Evolutionary conservation across 2,329 filamentous ascomycete species (phyloP).

Genomic region (Cercospora brassicicola): DNA sequence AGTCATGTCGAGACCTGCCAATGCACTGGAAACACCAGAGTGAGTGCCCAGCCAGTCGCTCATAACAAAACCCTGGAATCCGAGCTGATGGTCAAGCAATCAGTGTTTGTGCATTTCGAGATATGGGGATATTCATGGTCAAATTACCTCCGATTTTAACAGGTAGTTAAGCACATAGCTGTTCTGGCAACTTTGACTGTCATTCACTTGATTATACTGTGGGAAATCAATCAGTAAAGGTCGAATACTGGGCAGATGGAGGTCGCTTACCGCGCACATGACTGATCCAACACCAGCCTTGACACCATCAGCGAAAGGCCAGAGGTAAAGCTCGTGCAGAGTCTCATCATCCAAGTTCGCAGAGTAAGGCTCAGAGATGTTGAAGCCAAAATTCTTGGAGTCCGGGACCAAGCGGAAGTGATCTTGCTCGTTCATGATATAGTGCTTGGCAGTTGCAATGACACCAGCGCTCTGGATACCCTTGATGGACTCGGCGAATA

Average conservation of each 20-base stretch:
- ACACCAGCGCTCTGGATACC: slow-evolving; percentile 43
- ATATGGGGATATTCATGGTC: slow-evolving; percentile 65
- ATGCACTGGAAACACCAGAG: slow-evolving; percentile 40
- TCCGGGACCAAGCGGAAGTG: slow-evolving; percentile 42
- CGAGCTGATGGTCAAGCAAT: slow-evolving; percentile 64
- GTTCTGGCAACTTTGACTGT: not conserved
- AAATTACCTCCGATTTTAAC: slow-evolving; percentile 57
- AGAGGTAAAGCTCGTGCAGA: slow-evolving; percentile 76
- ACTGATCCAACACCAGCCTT: slow-evolving; percentile 76
- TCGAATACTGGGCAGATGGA: not conserved
- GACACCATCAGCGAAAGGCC: slow-evolving; percentile 81
- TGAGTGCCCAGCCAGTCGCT: slow-evolving; percentile 47
- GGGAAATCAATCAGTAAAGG: not conserved
- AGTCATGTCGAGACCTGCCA: slow-evolving; percentile 39
- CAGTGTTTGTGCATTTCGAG: slow-evolving; percentile 42
- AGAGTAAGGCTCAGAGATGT: slow-evolving; percentile 56
- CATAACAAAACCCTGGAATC: slow-evolving; percentile 47
- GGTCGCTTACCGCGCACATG: slow-evolving; percentile 60
- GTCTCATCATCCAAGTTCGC: slow-evolving; percentile 73
- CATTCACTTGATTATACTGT: slow-evolving; percentile 9
- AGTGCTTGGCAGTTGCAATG: slow-evolving; percentile 53
- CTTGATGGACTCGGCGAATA: slow-evolving; percentile 32
- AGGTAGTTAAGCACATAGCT: not conserved
- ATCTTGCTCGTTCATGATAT: slow-evolving; percentile 60
- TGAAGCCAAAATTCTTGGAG: slow-evolving; percentile 40